These are phyloP conservation scores for Candida maesae DNA, from an alignment of 805 yeast genomes.

Conservation along the genomic window DNA sequence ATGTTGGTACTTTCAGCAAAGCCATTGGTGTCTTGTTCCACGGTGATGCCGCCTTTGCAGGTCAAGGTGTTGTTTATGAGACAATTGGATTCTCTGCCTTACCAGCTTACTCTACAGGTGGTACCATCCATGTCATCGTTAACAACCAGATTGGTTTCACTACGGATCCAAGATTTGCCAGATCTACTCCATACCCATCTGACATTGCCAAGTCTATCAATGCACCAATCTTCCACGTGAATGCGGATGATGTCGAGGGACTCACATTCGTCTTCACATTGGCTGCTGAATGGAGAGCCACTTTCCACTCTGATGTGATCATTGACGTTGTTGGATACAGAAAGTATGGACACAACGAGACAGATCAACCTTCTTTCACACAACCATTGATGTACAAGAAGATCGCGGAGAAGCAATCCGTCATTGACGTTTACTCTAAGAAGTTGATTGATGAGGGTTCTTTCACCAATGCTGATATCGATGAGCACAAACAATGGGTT, in stretches of 20 bases:
- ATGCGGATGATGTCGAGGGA: constrained; percentile 96
- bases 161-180: constrained; percentile 95
- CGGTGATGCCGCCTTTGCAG: constrained; percentile 99
- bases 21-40: constrained; percentile 92
- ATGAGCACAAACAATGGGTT: constrained; percentile 97
- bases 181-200: constrained; percentile 97
- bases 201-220: constrained; percentile 95
- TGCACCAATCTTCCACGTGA: constrained; percentile 99
- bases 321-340: constrained; percentile 98
- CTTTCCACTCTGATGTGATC: constrained; percentile 94
- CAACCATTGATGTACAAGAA: constrained; percentile 96
- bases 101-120: constrained; percentile 97
- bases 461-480: constrained; percentile 84
- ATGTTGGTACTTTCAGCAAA: constrained; percentile 75
- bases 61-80: constrained; percentile 98
- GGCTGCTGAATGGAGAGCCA: constrained; percentile 98
- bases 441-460: constrained; percentile 82
- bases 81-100: constrained; percentile 91
- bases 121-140: constrained; percentile 93
- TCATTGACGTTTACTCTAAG: constrained; percentile 78
- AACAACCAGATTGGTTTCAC: constrained; percentile 99
- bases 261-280: constrained; percentile 86
- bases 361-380: constrained; percentile 98
- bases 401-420: constrained; percentile 86
- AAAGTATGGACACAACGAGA: constrained; percentile 98